Percentiles rank a stretch among this genome's conserved stretches.
phyloP scores from a whole-genome alignment of 768 basidiomycete species.

The Phylloporus sp. region DNA sequence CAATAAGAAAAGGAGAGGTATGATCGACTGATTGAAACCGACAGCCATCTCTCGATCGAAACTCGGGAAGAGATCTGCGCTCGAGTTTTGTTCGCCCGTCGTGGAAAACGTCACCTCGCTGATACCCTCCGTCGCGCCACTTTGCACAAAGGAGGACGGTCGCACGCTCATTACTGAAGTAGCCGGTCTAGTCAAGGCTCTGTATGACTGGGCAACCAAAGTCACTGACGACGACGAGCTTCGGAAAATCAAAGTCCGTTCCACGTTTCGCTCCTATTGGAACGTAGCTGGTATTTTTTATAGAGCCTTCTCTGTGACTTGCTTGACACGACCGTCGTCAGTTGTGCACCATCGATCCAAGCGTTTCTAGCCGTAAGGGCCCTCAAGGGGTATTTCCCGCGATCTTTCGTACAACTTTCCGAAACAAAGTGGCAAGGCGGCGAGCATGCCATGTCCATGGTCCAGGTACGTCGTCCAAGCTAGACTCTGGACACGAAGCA shows the following conservation, averaged over 20 bases:
- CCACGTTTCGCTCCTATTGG: neutral
- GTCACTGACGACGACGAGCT: neutral
- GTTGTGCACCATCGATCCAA: slow-evolving; percentile 37
- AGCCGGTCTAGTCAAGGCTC: slow-evolving; percentile 11
- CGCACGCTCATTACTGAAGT: slow-evolving; percentile 18
- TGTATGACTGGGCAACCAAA: slow-evolving; percentile 15
- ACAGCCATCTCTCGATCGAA: slow-evolving; percentile 25
- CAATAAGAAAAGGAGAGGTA: neutral
- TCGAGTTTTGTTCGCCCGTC: slow-evolving; percentile 20
- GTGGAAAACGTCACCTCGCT: slow-evolving; percentile 12
- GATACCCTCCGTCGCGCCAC: slow-evolving; percentile 14
- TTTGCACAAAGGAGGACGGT: slow-evolving; percentile 13
- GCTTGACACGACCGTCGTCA: slow-evolving; percentile 34
- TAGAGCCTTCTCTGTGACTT: slow-evolving; percentile 29
- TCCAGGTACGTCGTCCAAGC: slow-evolving; percentile 46
- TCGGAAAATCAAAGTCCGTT: slow-evolving; percentile 21
- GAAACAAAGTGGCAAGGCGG: slow-evolving; percentile 37
- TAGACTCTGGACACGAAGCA: neutral
- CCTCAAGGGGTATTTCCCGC: slow-evolving; percentile 43
- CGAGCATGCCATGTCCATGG: slow-evolving; percentile 31
- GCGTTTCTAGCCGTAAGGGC: slow-evolving; percentile 43
- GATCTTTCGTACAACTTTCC: slow-evolving; percentile 35
- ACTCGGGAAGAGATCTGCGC: slow-evolving; percentile 21
- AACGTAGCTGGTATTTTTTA: neutral
- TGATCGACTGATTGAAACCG: neutral